A percentile compares a stretch with the other conserved stretches of the same genome.
phyloP scores from a whole-genome alignment of 2,329 filamentous ascomycete species.

The Fusarium transvaalense region DNA sequence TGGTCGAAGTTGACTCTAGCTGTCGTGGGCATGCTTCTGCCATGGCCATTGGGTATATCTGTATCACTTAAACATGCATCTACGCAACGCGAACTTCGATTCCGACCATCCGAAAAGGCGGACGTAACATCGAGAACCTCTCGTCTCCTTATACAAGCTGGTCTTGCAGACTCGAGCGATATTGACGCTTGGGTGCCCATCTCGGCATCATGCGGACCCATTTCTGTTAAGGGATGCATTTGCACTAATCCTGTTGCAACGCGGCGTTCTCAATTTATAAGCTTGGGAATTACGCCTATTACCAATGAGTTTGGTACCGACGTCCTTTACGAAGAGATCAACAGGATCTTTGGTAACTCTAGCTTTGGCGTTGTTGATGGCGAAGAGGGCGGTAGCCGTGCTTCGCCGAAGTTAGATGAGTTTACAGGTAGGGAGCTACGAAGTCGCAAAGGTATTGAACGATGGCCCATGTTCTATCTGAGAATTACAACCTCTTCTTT shows the following conservation, averaged over 20 bases:
- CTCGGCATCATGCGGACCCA: slow-evolving; percentile 71
- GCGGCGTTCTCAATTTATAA: slow-evolving; percentile 83
- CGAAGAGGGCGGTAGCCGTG: slow-evolving; percentile 51
- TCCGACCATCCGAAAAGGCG: slow-evolving; percentile 50
- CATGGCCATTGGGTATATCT: slow-evolving; percentile 70
- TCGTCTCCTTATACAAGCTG: slow-evolving; percentile 74
- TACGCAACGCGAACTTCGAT: slow-evolving; percentile 53
- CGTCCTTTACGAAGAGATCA: slow-evolving; percentile 81
- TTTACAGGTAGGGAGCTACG: slow-evolving; percentile 63
- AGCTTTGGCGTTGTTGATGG: slow-evolving; percentile 77
- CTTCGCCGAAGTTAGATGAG: slow-evolving; percentile 57
- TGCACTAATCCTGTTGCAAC: slow-evolving; percentile 77
- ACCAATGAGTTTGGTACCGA: slow-evolving; percentile 67
- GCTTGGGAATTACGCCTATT: slow-evolving; percentile 78
- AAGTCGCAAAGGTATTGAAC: slow-evolving; percentile 75
- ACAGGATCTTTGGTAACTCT: slow-evolving; percentile 80
- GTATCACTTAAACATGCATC: slow-evolving; percentile 69
- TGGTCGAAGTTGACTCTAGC: slow-evolving; percentile 73
- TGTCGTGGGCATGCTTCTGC: slow-evolving; percentile 75
- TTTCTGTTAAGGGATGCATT: slow-evolving; percentile 78
- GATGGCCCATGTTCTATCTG: slow-evolving; percentile 92
- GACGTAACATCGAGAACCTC: slow-evolving; percentile 50
- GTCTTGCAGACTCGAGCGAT: slow-evolving; percentile 67
- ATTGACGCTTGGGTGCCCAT: slow-evolving; percentile 75
- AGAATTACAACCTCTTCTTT: slow-evolving; percentile 63